Percentiles rank a stretch among this genome's conserved stretches.
Conservation (phyloP, 805 yeast species). For the Schwanniomyces occidentalis region DNA sequence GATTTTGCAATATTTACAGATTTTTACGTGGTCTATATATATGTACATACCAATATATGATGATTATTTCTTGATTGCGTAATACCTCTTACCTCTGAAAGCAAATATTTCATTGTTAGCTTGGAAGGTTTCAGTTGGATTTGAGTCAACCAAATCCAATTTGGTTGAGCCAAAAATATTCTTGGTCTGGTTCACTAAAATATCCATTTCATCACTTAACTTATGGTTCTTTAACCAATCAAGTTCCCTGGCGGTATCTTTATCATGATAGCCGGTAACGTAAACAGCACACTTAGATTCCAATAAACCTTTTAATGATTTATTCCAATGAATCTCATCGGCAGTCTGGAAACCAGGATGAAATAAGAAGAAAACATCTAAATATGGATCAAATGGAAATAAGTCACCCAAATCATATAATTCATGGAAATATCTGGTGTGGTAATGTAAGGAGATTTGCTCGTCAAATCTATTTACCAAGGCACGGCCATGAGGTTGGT, state of each 20-base stretch:
- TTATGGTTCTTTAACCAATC: constrained; percentile 68
- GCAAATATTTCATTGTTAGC: constrained; percentile 89
- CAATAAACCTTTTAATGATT: constrained; percentile 79
- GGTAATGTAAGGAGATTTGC: constrained; percentile 71
- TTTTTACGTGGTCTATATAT: not conserved
- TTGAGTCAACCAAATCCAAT: constrained; percentile 89
- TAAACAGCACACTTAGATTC: constrained; percentile 93
- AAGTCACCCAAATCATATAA: constrained; percentile 90
- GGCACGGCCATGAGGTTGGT: constrained; percentile 56
- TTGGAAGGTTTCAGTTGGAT: constrained; percentile 93
- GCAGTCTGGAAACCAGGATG: constrained; percentile 93
- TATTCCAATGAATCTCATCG: constrained; percentile 80
- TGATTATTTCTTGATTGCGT: constrained; percentile 54
- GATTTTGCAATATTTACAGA: too few species aligned
- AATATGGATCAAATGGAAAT: constrained; percentile 96
- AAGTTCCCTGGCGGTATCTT: constrained; percentile 70
- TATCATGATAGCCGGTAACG: constrained; percentile 84
- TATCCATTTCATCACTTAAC: constrained; percentile 67
- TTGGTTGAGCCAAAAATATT: constrained; percentile 84
- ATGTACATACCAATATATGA: not conserved
- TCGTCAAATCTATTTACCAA: constrained; percentile 72
- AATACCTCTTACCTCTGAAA: constrained; percentile 95
- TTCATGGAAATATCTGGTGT: constrained; percentile 89
- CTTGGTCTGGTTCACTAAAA: constrained; percentile 68
- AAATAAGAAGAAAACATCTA: constrained; percentile 89